Base-by-base conservation (phyloP, 1,284 basidiomycete species). In the Apiotrichum laibachii region DNA sequence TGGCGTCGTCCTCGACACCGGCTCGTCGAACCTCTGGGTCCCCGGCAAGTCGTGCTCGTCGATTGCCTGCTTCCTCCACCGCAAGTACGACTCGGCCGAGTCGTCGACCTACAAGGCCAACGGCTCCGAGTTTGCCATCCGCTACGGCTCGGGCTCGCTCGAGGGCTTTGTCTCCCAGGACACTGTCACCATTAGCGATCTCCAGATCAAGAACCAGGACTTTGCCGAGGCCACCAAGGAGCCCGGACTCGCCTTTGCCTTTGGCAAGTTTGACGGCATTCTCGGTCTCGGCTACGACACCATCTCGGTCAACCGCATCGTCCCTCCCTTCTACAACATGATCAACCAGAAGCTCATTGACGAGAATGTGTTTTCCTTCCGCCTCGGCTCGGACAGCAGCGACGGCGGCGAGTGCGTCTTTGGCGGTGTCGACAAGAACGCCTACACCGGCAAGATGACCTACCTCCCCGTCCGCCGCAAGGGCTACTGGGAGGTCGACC, bases 401-500 rank as follows among this genome's bases (percentile, higher is more conserved):
- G 92, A 96, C 74, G 92, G 90, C 60, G 96, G 96, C 56, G 92
- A 95, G 79, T 92, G 88, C 53, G 81, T 89, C 57, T 98, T 99
- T 70, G 96, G 96, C 73, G 96, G 95, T 53, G 85, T 97, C 64
- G 94, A 99, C 78, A 63, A 81, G 33, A 72, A 71, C 42, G 89
- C 90, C 55, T 98, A 89, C 82, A 84, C 79, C 16, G 96, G 95
- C 77, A 83, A 88, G 75, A 84, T 99, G 63, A 76, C 80, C 46
- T 99, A 98, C 72, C 91, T 90, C 33, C 95, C 96, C 57, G 84
- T 99, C 59, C 89, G 94, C 71, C 86, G 93, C 72, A 93, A 91
- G 83, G 96, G 93, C 9, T 99, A 99, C 82, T 99, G 96, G 96
- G 92, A 97, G 77, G 92, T 98, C 58, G 92, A 94, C 77, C 86